Conservation (phyloP, 805 yeast genomes). For the Candida pini region DNA sequence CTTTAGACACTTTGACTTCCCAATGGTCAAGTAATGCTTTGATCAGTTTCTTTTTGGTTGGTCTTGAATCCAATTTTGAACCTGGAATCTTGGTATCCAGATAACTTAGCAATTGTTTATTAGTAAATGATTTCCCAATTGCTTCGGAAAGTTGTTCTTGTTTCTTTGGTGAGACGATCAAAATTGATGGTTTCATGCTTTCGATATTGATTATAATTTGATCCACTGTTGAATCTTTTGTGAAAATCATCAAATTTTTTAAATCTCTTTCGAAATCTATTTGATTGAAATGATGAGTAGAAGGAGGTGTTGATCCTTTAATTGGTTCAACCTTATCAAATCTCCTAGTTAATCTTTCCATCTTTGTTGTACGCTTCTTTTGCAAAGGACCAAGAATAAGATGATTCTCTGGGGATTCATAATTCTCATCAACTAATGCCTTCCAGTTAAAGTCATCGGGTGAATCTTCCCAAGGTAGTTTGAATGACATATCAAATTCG, state of each 20-base stretch:
- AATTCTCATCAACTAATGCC: too few species aligned
- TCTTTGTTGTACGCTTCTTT: too few species aligned
- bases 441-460: too few species aligned
- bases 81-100: conserved; percentile 3
- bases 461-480: too few species aligned
- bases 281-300: conserved; percentile 10
- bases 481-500: too few species aligned
- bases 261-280: conserved; percentile 26
- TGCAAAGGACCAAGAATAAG: conserved; percentile 23
- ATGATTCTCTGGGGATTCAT: too few species aligned
- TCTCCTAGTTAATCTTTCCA: too few species aligned
- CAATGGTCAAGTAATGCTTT: conserved; percentile 21
- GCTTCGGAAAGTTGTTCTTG: conserved; percentile 17
- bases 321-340: conserved; percentile 16
- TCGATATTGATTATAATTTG: conserved; percentile 24
- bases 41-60: conserved; percentile 17
- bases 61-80: background rate
- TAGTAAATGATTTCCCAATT: conserved; percentile 16
- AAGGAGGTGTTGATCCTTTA: conserved; percentile 4
- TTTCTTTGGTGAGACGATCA: conserved; percentile 14
- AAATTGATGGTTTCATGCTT: conserved; percentile 20
- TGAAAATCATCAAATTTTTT: conserved; percentile 25
- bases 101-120: conserved; percentile 21
- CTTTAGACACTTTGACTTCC: conserved; percentile 17
- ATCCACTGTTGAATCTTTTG: conserved; percentile 17